A percentile compares a stretch with the other conserved stretches of the same genome.
phyloP scores from a whole-genome alignment of 1,284 basidiomycete genomes.

The Mrakiaceae sp. region DNA sequence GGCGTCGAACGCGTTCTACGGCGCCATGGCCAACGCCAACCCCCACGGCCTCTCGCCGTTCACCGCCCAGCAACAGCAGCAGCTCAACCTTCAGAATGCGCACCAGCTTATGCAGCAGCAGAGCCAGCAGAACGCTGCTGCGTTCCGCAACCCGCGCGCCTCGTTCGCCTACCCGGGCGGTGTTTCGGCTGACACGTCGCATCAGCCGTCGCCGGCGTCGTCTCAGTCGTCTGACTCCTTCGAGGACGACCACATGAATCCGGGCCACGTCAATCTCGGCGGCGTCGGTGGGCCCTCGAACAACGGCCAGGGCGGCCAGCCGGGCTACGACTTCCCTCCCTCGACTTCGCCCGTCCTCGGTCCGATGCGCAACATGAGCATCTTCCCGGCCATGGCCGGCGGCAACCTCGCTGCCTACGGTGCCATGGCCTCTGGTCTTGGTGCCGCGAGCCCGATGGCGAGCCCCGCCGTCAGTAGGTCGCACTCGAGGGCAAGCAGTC shows the following conservation, averaged over 20 bases:
- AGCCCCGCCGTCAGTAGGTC: constrained; percentile 6
- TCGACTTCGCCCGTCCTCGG: constrained; percentile 72
- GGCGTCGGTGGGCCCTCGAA: background rate
- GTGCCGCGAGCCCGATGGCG: constrained; percentile 1
- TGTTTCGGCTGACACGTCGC: constrained; percentile 29
- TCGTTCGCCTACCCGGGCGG: constrained; percentile 9
- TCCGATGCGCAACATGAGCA: constrained; percentile 51
- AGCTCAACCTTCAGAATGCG: constrained; percentile 17
- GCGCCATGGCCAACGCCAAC: background rate
- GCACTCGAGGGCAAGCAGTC: constrained; percentile 8
- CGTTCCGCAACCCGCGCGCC: constrained; percentile 10
- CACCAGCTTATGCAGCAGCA: constrained; percentile 15
- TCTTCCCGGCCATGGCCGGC: constrained; percentile 23
- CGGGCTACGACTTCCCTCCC: constrained; percentile 29
- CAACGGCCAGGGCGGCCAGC: constrained; percentile 8
- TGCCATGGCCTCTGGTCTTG: background rate
- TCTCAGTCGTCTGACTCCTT: constrained; percentile 32
- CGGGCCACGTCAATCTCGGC: background rate
- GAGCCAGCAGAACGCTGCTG: constrained; percentile 17
- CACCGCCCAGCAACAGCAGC: constrained; percentile 14
- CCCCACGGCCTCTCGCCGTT: constrained; percentile 2
- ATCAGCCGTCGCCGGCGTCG: constrained; percentile 29
- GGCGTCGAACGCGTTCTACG: background rate
- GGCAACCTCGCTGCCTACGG: background rate
- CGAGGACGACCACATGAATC: constrained; percentile 25